Evolutionary conservation across 805 yeast genomes (phyloP), one percentile per base, ranked within the genome.

Genomic region (Sugiyamaella smithiae): DNA sequence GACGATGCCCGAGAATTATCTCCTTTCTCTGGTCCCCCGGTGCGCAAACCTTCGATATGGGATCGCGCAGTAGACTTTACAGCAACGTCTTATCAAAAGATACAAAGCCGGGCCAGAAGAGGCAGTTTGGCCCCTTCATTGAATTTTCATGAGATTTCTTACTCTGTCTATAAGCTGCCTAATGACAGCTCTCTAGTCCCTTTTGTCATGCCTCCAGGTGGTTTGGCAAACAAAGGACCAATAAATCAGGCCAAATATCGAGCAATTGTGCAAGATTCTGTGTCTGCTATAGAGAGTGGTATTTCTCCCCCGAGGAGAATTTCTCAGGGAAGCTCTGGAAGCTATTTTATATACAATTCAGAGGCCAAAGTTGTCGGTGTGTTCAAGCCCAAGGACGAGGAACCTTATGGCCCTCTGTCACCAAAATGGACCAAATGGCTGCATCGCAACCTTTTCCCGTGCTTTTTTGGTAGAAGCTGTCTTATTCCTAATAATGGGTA

Each of bases 391-490:
- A 83, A 82, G 59, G 88, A 84, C 63, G 90, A 84, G 62, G 89
- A 84, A 57, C 90, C 89, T 0, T 84, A 84, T 59, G 90, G 89
- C 0, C 87, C 88, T 1, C 59, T 84, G 45, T 79, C 85, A 3
- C 89, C 90, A 1, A 84, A 84, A 61, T 82, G 89, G 88, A 77
- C 85, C 1, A 84, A 84, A 64, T 84, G 90, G 89, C 61, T 82
- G 2, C 89, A 84, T 60, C 63, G 89, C 55, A 84, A 83, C 23
- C 73, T 84, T 52, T 84, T 84, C 49, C 90, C 90, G 2, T 84
- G 88, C 57, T 84, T 82, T 60, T 84, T 84, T 65, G 89, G 90
- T 3, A 63, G 90, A 45, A 75, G 84, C 26, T 84, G 89, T 61
- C 65, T 84, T 43, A 82, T 84, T 23, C 88, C 88, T 1, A 84